A percentile compares a stretch with the other conserved stretches of the same genome.
These are phyloP conservation scores for Pseudogymnoascus sp. DNA, from an alignment of 2,329 filamentous ascomycete genomes.

Conservation along the genomic window DNA sequence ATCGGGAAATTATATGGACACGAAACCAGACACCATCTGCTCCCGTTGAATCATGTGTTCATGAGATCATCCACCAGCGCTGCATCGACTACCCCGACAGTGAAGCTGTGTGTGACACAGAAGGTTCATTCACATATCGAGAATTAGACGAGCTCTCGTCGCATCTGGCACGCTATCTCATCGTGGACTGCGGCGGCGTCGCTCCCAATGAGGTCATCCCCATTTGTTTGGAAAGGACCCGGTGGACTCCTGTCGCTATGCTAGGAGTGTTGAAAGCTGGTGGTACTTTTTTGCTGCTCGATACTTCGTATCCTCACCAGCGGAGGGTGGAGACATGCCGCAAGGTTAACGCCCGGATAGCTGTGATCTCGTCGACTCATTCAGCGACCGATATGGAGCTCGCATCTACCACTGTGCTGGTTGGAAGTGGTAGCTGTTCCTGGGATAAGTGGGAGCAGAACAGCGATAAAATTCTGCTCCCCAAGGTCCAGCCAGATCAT, in stretches of 20 bases:
- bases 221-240: slow-evolving; percentile 20
- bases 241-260: slow-evolving; percentile 24
- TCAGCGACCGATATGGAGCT: background rate
- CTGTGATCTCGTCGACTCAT: background rate
- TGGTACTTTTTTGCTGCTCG: slow-evolving; percentile 25
- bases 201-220: slow-evolving; percentile 16
- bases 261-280: slow-evolving; percentile 25
- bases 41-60: background rate
- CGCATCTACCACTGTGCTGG: background rate
- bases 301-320: slow-evolving; percentile 23
- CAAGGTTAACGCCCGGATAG: background rate
- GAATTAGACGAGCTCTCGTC: background rate
- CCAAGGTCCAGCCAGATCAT: background rate
- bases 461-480: background rate
- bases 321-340: slow-evolving; percentile 17
- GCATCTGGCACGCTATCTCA: slow-evolving; percentile 6
- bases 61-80: background rate
- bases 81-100: background rate
- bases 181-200: slow-evolving; percentile 9
- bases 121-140: background rate
- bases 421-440: background rate
- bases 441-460: background rate
- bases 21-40: background rate
- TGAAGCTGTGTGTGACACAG: background rate
- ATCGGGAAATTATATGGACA: background rate